Evolutionary conservation across 306 rosid genomes (phyloP), one percentile per base, ranked within the genome.

Genomic region (Cicer arietinum): DNA sequence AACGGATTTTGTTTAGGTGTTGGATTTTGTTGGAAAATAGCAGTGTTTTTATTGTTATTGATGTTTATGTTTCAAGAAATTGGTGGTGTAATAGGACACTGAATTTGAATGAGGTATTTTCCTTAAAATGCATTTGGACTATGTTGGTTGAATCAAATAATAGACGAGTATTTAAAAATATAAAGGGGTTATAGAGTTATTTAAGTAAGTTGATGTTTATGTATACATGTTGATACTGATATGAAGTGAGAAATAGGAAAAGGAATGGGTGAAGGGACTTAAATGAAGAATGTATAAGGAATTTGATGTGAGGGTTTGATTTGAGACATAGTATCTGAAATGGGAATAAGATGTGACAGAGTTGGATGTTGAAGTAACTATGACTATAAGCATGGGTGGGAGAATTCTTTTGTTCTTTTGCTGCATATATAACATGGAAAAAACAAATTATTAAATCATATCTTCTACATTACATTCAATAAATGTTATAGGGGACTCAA

Each of bases 81-180:
- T 85, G 79, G 77, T 80, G 74, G 51, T 81, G 85, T 80, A 71
- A 64, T 53, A 63, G 79, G 64, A 72, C 71, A 76, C 71, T 66
- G 81, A 81, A 56, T 80, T 60, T 48, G 69, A 84, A 75, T 59
- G 76, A 81, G 81, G 87, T 83, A 73, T 75, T 71, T 82, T 45
- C 94, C 88, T 80, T 71, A 83, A 86, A 87, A 46, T 87, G 92
- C 94, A 80, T 83, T 76, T 83, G 85, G 90, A 91, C 92, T 84
- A 83, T 86, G 87, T 89, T 83, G 80, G 75, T 87, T 76, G 75
- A 65, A 85, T 80, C 67, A 80, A 80, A 74, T 73, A 16, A 6
- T 50, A 13, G 6, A 13, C 6, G 2, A 10, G 7, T 57, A 62
- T 10, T 78, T 70, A 76, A 41, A 71, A 25, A 69, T 59, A 69